Conservation (phyloP, 805 yeast genomes). For the Kazachstania martiniae region DNA sequence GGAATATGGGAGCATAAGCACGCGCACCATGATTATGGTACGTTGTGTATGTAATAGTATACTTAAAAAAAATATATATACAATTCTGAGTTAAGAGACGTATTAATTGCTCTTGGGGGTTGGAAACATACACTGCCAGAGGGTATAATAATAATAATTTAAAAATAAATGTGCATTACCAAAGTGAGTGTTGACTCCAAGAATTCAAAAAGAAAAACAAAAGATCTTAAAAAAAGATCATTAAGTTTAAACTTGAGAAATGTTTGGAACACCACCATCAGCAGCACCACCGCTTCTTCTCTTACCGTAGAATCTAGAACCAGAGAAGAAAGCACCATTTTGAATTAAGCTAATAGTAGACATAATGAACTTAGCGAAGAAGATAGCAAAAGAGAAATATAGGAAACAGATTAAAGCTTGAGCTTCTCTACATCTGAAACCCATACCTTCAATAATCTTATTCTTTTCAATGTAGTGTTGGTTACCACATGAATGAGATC, state of each 20-base stretch:
- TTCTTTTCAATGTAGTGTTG: constrained; percentile 50
- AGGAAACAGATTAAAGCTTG: constrained; percentile 78
- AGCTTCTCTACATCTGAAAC: constrained; percentile 87
- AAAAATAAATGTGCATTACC: too few species aligned
- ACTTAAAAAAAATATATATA: too few species aligned
- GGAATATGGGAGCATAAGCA: too few species aligned
- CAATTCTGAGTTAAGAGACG: too few species aligned
- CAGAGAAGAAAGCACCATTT: constrained; percentile 18
- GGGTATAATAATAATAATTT: too few species aligned
- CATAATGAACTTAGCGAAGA: constrained; percentile 50
- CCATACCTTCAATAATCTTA: constrained; percentile 61
- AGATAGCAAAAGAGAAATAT: constrained; percentile 72
- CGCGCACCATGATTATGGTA: too few species aligned
- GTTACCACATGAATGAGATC: constrained; percentile 79
- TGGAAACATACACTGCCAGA: too few species aligned
- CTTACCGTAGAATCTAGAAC: constrained; percentile 25
- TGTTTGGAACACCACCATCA: constrained; percentile 17
- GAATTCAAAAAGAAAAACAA: too few species aligned
- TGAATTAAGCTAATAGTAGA: constrained; percentile 9
- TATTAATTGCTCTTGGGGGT: too few species aligned
- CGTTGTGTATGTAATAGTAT: too few species aligned
- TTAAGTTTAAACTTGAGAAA: constrained; percentile 84
- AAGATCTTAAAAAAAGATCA: too few species aligned
- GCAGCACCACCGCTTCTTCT: constrained; percentile 32
- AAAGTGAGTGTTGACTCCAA: too few species aligned